Evolutionary conservation across 2,329 filamentous ascomycete species (phyloP), one percentile per base, ranked within the genome.

Genomic region (Neophaeococcomyces mojaviensis): DNA sequence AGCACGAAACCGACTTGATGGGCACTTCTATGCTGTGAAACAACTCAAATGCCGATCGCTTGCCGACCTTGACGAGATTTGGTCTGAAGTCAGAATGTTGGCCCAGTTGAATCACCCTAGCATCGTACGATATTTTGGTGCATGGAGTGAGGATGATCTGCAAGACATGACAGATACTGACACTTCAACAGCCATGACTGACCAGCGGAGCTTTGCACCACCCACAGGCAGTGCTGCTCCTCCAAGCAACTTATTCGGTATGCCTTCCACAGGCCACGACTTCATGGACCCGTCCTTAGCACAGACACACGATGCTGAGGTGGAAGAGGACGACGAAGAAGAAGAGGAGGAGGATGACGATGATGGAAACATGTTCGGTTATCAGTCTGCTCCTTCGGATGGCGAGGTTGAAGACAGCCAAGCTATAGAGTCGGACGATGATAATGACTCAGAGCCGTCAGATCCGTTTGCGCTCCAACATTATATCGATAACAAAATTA

Each of bases 1-100:
- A 63, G 90, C 90, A 2, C 79, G 90, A 26, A 94, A 95, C 64
- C 95, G 92, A 67, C 78, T 96, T 3, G 92, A 97, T 61, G 87
- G 87, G 1, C 86, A 89, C 48, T 83, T 94, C 35, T 98, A 97
- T 65, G 92, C 92, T 15, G 86, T 98, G 61, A 98, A 98, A 64
- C 96, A 97, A 63, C 92, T 98, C 51, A 87, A 82, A 1, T 86
- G 92, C 55, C 82, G 83, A 42, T 87, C 87, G 1, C 78, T 84
- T 20, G 76, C 82, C 9, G 72, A 74, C 4, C 59, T 76, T 42
- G 69, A 72, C 49, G 68, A 69, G 48, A 86, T 85, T 48, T 71
- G 97, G 32, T 89, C 85, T 0, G 86, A 95, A 60, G 90, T 96
- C 33, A 84, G 89, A 61, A 69, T 97, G 7, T 72, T 98, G 13